phyloP scores from a whole-genome alignment of 768 basidiomycete species.

The Pluteus cervinus region DNA sequence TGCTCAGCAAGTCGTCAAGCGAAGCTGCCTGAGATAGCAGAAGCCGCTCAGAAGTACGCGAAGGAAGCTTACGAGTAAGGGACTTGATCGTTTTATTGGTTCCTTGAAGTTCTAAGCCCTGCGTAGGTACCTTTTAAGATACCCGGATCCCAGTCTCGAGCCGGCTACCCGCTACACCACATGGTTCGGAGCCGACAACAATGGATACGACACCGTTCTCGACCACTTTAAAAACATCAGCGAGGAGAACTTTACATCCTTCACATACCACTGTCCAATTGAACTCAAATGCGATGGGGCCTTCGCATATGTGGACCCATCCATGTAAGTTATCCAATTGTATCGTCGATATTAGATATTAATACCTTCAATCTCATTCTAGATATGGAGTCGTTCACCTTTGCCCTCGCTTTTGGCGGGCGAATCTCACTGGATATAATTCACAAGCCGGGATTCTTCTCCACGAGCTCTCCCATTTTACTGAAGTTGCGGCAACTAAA shows the following conservation, averaged over 20 bases:
- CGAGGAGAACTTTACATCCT: slow-evolving; percentile 20
- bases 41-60: too few relatives aligned
- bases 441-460: slow-evolving; percentile 11
- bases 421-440: slow-evolving; percentile 32
- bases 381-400: slow-evolving; percentile 20
- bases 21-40: too few relatives aligned
- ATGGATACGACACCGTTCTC: slow-evolving; percentile 31
- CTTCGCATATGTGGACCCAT: slow-evolving; percentile 37
- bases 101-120: neutral
- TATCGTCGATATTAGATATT: neutral
- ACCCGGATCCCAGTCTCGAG: slow-evolving; percentile 19
- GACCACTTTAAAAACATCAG: slow-evolving; percentile 31
- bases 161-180: slow-evolving; percentile 33
- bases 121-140: slow-evolving; percentile 22
- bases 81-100: neutral
- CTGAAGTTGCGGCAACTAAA: neutral
- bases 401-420: slow-evolving; percentile 33
- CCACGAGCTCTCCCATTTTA: neutral
- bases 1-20: too few relatives aligned
- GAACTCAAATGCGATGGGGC: slow-evolving; percentile 27
- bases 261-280: slow-evolving; percentile 28
- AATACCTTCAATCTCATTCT: neutral
- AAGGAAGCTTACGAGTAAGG: slow-evolving; percentile 27
- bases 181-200: slow-evolving; percentile 40
- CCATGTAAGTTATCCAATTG: slow-evolving; percentile 17